phyloP scores from a whole-genome alignment of 352 stramenopile genomes.

The Phytophthora chlamydospora region DNA sequence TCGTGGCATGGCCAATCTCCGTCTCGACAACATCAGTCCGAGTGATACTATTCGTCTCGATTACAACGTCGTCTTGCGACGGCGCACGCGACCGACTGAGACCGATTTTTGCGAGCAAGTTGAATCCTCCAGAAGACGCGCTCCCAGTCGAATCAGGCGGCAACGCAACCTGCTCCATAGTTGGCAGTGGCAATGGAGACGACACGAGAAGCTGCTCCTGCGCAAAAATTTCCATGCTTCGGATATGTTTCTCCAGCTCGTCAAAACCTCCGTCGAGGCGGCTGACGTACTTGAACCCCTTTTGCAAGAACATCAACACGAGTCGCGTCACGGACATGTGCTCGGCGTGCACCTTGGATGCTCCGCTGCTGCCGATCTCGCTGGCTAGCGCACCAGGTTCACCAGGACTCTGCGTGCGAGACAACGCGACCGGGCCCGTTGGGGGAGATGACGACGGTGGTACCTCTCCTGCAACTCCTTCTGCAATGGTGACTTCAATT shows the following conservation, averaged over 20 bases:
- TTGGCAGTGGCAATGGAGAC: conserved; percentile 20
- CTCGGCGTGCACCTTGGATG: conserved; percentile 42
- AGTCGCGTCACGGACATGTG: conserved; percentile 81
- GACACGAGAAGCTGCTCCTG: conserved; percentile 81
- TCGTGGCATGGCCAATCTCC: conserved; percentile 3
- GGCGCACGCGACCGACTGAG: conserved; percentile 40
- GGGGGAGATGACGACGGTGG: conserved; percentile 7
- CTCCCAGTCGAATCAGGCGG: conserved; percentile 17
- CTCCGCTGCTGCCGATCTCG: conserved; percentile 43
- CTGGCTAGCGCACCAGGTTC: conserved; percentile 37
- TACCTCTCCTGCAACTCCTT: conserved; percentile 11
- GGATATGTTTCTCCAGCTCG: conserved; percentile 73
- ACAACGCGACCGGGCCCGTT: conserved; percentile 14
- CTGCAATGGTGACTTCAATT: conserved; percentile 16
- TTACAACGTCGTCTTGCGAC: conserved; percentile 44
- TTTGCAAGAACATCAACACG: conserved; percentile 87
- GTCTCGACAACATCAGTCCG: conserved; percentile 7
- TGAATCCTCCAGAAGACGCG: conserved; percentile 40
- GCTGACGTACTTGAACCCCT: conserved; percentile 88
- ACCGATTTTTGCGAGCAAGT: conserved; percentile 59
- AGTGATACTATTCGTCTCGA: conserved; percentile 7
- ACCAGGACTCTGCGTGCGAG: conserved; percentile 32
- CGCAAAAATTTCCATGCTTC: conserved; percentile 61
- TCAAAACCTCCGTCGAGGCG: conserved; percentile 84
- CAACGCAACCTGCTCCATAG: conserved; percentile 5